Percentiles rank a stretch among this genome's conserved stretches.
Conservation (phyloP, 1,139 yeast genomes). For the Kodamaea ohmeri region DNA sequence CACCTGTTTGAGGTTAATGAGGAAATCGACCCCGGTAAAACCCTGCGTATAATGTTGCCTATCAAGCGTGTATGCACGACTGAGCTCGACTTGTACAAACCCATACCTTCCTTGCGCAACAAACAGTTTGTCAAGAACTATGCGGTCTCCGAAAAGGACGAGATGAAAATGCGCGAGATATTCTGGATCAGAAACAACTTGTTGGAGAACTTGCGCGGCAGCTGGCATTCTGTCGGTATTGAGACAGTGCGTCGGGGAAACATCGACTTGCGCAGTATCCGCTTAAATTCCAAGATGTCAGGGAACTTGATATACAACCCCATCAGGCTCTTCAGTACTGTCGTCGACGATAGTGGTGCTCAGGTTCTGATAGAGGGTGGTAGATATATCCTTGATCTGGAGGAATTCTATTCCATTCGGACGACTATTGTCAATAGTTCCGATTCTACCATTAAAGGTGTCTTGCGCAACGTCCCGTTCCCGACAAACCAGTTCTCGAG, state of each 20-base stretch:
- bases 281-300: conserved; percentile 56
- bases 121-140: conserved; percentile 72
- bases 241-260: conserved; percentile 44
- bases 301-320: conserved; percentile 43
- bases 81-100: conserved; percentile 42
- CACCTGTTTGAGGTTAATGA: conserved; percentile 23
- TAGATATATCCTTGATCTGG: conserved; percentile 31
- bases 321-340: conserved; percentile 13
- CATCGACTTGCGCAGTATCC: conserved; percentile 63
- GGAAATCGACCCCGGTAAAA: conserved; percentile 45
- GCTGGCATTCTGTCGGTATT: conserved; percentile 48
- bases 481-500: conserved; percentile 22
- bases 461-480: conserved; percentile 65
- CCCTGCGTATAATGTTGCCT: conserved; percentile 68
- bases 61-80: conserved; percentile 51
- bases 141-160: conserved; percentile 53
- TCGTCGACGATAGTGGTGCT: conserved; percentile 13
- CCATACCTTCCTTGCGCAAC: conserved; percentile 73
- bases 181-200: conserved; percentile 82
- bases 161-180: conserved; percentile 52
- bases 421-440: conserved; percentile 49
- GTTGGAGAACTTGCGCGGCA: conserved; percentile 56
- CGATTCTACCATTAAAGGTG: conserved; percentile 44
- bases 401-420: conserved; percentile 49
- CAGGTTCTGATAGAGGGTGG: conserved; percentile 16